These are phyloP conservation scores for Limonium bicolor DNA, from an alignment of 148 eudicot species.

Conservation along the genomic window DNA sequence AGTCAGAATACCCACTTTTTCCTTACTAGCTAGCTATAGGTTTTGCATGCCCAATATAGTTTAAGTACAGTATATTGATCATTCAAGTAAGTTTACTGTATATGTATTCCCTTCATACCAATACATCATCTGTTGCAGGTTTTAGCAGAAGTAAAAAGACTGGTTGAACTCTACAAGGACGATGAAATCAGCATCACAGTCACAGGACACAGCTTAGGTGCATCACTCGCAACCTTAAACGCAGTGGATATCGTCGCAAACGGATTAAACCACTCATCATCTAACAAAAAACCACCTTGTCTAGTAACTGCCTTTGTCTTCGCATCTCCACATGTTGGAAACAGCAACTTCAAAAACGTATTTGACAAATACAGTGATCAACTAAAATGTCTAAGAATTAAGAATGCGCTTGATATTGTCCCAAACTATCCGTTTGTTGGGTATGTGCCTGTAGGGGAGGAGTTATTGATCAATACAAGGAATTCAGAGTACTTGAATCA, in stretches of 20 bases:
- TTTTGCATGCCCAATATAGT: no score
- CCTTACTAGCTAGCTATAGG: no score
- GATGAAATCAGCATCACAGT: constrained; percentile 45
- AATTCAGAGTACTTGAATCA: constrained; percentile 38
- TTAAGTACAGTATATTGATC: no score
- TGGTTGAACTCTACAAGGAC: constrained; percentile 32
- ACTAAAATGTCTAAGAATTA: constrained; percentile 26
- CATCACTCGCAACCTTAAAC: constrained; percentile 35
- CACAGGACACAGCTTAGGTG: constrained; percentile 53
- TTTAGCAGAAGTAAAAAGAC: constrained; percentile 26
- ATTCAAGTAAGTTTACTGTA: no score
- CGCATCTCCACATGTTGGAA: constrained; percentile 27
- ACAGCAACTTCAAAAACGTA: constrained; percentile 24
- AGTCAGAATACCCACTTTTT: no score
- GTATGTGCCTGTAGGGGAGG: constrained; percentile 42
- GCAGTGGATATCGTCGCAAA: constrained; percentile 51
- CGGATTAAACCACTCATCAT: constrained; percentile 14
- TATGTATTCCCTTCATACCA: no score
- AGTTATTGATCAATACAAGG: constrained; percentile 35
- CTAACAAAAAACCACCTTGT: constrained; percentile 1
- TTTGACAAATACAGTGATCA: constrained; percentile 7
- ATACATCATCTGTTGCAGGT: no score
- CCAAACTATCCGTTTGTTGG: constrained; percentile 41
- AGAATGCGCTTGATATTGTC: constrained; percentile 31
- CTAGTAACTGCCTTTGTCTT: constrained; percentile 48